Conservation (phyloP, 1,284 basidiomycete species). For the Malassezia psittaci region DNA sequence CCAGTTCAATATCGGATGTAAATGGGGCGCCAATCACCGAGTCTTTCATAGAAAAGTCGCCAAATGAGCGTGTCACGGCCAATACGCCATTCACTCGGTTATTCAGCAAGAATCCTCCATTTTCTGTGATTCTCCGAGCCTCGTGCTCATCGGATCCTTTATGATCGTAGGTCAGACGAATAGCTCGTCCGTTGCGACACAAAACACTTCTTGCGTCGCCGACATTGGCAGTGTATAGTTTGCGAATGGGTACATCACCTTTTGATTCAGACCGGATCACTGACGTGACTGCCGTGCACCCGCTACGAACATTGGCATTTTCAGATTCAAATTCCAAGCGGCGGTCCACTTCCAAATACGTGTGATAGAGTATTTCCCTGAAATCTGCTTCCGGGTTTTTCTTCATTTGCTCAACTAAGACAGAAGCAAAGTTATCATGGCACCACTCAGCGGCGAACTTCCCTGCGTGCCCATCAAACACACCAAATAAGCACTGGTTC, state of each 20-base stretch:
- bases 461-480: slow-evolving; percentile 97
- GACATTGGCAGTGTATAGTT: slow-evolving; percentile 91
- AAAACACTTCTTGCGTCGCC: slow-evolving; percentile 84
- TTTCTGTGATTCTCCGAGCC: slow-evolving; percentile 91
- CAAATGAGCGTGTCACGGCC: slow-evolving; percentile 88
- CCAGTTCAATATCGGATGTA: slow-evolving; percentile 87
- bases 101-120: slow-evolving; percentile 97
- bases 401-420: slow-evolving; percentile 52
- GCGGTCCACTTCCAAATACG: slow-evolving; percentile 82
- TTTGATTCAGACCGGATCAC: slow-evolving; percentile 86
- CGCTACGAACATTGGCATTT: slow-evolving; percentile 82
- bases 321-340: slow-evolving; percentile 70
- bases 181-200: slow-evolving; percentile 76
- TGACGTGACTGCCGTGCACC: slow-evolving; percentile 94
- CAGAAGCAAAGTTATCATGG: slow-evolving; percentile 86
- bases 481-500: slow-evolving; percentile 92
- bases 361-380: slow-evolving; percentile 80
- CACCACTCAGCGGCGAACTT: slow-evolving; percentile 99
- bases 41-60: slow-evolving; percentile 98
- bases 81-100: slow-evolving; percentile 90
- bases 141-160: slow-evolving; percentile 96
- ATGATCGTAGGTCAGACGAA: slow-evolving; percentile 94
- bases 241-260: slow-evolving; percentile 51
- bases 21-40: slow-evolving; percentile 97
- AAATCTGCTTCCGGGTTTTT: slow-evolving; percentile 55